Evolutionary conservation across 371 early-diverging fungal species (phyloP).

Genomic region (Haplosporangium sp.): DNA sequence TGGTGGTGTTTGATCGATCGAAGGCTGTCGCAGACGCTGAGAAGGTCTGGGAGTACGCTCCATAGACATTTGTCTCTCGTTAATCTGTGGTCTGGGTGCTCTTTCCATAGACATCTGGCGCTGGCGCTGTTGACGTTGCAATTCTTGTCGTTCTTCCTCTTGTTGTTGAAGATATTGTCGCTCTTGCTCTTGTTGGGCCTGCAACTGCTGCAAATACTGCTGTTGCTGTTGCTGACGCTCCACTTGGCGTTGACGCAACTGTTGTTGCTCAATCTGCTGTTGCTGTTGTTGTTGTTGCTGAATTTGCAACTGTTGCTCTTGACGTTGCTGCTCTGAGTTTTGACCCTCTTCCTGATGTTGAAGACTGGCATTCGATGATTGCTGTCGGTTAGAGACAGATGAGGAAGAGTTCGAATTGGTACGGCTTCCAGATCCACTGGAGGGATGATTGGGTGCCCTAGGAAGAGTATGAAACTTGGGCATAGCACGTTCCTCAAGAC

Average conservation of each 20-base stretch:
- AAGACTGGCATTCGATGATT: background rate
- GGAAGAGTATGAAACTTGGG: constrained; percentile 49
- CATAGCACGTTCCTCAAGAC: constrained; percentile 48
- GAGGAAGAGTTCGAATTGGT: background rate
- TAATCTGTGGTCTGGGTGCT: background rate
- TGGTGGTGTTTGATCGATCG: constrained; percentile 3
- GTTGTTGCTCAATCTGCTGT: constrained; percentile 11
- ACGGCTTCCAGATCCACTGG: background rate
- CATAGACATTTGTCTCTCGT: constrained; percentile 10
- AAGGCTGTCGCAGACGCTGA: constrained; percentile 2
- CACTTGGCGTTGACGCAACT: constrained; percentile 11
- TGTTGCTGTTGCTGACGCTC: constrained; percentile 14
- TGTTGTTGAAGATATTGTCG: constrained; percentile 1
- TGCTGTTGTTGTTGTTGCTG: constrained; percentile 2
- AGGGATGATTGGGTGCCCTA: constrained; percentile 9
- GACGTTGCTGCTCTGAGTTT: background rate
- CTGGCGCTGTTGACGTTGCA: constrained; percentile 12
- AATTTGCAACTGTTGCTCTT: background rate
- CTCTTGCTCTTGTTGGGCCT: constrained; percentile 11
- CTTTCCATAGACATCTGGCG: background rate
- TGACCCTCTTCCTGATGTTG: background rate
- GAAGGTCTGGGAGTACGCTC: constrained; percentile 11
- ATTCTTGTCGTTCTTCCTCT: constrained; percentile 4
- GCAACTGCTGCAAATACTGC: constrained; percentile 9
- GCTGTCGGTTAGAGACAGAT: constrained; percentile 9